A percentile compares a stretch with the other conserved stretches of the same genome.
Evolutionary conservation across 441 rosid genomes (phyloP).

Genomic region (Melastoma candidum): DNA sequence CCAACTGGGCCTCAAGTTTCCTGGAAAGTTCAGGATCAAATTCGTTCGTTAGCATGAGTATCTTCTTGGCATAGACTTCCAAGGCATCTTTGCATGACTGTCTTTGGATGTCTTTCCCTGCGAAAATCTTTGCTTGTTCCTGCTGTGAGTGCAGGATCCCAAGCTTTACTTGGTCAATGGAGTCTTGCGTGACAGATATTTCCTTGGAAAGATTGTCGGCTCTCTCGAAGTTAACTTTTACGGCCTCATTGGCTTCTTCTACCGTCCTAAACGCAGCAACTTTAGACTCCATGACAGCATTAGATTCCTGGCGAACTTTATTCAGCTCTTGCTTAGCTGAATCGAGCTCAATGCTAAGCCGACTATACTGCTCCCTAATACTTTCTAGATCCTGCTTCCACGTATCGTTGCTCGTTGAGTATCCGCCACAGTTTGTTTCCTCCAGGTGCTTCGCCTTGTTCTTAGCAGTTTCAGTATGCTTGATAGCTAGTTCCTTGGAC

Average conservation of each 20-base stretch:
- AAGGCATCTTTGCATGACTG: conserved; percentile 52
- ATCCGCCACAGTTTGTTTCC: conserved; percentile 34
- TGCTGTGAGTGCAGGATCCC: conserved; percentile 54
- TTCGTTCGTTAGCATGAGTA: conserved; percentile 41
- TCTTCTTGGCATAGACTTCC: conserved; percentile 55
- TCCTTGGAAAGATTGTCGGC: conserved; percentile 60
- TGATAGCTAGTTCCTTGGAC: conserved; percentile 49
- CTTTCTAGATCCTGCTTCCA: conserved; percentile 45
- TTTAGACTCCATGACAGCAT: conserved; percentile 47
- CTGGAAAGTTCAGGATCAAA: conserved; percentile 61
- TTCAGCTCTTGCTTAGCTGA: conserved; percentile 65
- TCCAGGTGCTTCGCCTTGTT: conserved; percentile 37
- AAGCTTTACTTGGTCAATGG: conserved; percentile 68
- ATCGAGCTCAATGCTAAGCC: conserved; percentile 53
- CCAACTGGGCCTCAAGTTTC: conserved; percentile 57
- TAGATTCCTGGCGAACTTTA: conserved; percentile 54
- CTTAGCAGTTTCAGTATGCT: conserved; percentile 61
- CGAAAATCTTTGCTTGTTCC: conserved; percentile 59
- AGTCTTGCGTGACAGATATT: conserved; percentile 56
- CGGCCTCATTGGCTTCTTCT: conserved; percentile 50
- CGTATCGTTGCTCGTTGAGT: conserved; percentile 31
- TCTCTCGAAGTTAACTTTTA: conserved; percentile 50
- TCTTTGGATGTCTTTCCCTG: conserved; percentile 54
- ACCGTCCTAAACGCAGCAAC: conserved; percentile 48
- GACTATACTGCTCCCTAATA: conserved; percentile 44